These are phyloP conservation scores for Elsinoe arachidis DNA, from an alignment of 2,329 filamentous ascomycete species.

Conservation along the genomic window DNA sequence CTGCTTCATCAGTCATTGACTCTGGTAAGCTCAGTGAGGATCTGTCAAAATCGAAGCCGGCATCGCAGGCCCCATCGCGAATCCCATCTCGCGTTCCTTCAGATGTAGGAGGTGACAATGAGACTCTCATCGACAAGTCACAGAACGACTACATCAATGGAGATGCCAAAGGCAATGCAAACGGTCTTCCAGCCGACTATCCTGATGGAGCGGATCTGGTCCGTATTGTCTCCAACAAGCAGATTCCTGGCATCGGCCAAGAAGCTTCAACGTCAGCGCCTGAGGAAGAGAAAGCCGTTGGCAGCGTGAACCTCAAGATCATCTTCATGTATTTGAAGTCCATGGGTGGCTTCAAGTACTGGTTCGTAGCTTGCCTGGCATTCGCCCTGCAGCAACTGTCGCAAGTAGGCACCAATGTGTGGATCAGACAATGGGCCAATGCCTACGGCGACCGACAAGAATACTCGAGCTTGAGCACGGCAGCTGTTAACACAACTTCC, in stretches of 20 bases:
- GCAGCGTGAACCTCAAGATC: slow-evolving; percentile 80
- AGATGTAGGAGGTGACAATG: slow-evolving; percentile 52
- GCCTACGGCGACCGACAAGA: slow-evolving; percentile 56
- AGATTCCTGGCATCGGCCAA: slow-evolving; percentile 30
- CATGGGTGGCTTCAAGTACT: slow-evolving; percentile 98
- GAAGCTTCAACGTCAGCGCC: slow-evolving; percentile 23
- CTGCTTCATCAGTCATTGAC: slow-evolving; percentile 65
- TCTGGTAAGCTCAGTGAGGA: slow-evolving; percentile 89
- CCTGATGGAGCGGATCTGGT: slow-evolving; percentile 37
- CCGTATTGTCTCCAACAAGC: slow-evolving; percentile 33
- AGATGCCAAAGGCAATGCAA: slow-evolving; percentile 40
- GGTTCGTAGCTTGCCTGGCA: slow-evolving; percentile 64
- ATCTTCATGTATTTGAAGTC: slow-evolving; percentile 75
- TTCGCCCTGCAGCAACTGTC: slow-evolving; percentile 79
- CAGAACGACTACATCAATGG: slow-evolving; percentile 32
- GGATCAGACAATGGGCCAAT: slow-evolving; percentile 94
- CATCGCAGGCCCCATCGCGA: slow-evolving; percentile 61
- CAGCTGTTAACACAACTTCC: neutral
- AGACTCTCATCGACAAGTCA: slow-evolving; percentile 19
- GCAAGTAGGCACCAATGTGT: slow-evolving; percentile 80
- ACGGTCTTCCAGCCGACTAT: slow-evolving; percentile 23
- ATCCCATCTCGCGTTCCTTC: slow-evolving; percentile 72
- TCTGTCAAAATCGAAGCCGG: slow-evolving; percentile 56
- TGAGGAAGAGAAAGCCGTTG: slow-evolving; percentile 70
- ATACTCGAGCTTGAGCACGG: slow-evolving; percentile 23